These are phyloP conservation scores for Senna tora DNA, from an alignment of 306 rosid species.

Conservation along the genomic window DNA sequence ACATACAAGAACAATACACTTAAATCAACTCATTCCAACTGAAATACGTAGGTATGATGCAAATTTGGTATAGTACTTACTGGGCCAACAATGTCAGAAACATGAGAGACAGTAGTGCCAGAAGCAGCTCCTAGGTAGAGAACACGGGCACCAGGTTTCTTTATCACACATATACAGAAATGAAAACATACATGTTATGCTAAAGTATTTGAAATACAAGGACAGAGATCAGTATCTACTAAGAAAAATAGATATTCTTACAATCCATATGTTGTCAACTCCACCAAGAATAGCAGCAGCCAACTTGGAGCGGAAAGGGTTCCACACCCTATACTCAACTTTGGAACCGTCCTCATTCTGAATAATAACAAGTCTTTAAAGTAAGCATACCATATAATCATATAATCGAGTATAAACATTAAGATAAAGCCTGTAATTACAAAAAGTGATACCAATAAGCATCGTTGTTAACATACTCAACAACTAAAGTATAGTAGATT, in stretches of 20 bases:
- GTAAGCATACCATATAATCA: neutral
- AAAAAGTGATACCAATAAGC: neutral
- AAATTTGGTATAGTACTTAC: constrained; percentile 45
- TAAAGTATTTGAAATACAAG: neutral
- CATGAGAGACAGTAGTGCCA: constrained; percentile 94
- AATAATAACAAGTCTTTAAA: neutral
- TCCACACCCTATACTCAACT: constrained; percentile 86
- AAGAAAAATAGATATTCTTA: constrained; percentile 32
- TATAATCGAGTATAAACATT: neutral
- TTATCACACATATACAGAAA: neutral
- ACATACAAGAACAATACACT: neutral
- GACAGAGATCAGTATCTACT: no score
- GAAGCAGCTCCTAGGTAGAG: constrained; percentile 97
- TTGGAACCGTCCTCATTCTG: constrained; percentile 87
- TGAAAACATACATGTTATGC: neutral
- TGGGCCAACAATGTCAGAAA: constrained; percentile 94
- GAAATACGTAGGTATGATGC: neutral
- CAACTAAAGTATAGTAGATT: no score
- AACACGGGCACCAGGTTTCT: constrained; percentile 86
- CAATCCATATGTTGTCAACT: constrained; percentile 84
- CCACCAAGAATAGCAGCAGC: constrained; percentile 95
- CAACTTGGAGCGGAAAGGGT: constrained; percentile 93
- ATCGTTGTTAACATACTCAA: neutral
- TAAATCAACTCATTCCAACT: neutral
- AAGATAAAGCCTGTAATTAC: neutral